A percentile compares a stretch with the other conserved stretches of the same genome.
Conservation (phyloP, 1,284 basidiomycete species). For the Papiliotrema terrestris region DNA sequence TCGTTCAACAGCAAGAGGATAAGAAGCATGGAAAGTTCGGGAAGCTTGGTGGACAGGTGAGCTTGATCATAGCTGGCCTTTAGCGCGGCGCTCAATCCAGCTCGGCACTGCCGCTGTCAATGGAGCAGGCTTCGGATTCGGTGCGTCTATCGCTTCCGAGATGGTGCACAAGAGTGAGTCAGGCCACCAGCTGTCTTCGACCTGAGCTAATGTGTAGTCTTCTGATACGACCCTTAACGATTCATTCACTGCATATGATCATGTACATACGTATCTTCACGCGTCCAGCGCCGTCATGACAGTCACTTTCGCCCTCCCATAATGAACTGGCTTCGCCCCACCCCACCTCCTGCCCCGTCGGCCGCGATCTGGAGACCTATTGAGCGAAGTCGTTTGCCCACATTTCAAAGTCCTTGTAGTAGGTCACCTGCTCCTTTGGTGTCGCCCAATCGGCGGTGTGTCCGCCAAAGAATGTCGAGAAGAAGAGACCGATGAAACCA, state of each 20-base stretch:
- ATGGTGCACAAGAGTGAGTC: constrained; percentile 25
- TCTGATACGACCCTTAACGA: constrained; percentile 2
- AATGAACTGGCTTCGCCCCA: no score
- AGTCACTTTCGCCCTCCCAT: no score
- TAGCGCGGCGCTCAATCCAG: no score
- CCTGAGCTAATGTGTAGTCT: constrained; percentile 5
- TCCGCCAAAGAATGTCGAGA: constrained; percentile 47
- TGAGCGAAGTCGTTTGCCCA: constrained; percentile 32
- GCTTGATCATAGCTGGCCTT: no score
- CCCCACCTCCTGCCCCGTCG: no score
- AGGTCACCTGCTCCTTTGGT: constrained; percentile 58
- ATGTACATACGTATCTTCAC: no score
- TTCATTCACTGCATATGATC: background rate
- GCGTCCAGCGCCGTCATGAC: no score
- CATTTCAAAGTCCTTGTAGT: constrained; percentile 63
- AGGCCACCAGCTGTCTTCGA: no score
- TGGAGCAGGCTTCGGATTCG: constrained; percentile 36
- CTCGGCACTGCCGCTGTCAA: constrained; percentile 33
- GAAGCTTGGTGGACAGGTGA: constrained; percentile 35
- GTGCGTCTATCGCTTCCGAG: constrained; percentile 23
- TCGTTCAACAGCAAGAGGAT: constrained; percentile 21
- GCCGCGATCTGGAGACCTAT: background rate
- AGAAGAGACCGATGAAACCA: constrained; percentile 4
- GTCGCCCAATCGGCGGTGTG: constrained; percentile 53
- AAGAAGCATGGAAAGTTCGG: constrained; percentile 38